Evolutionary conservation across 345 rosid genomes (phyloP), one percentile per base, ranked within the genome.

Genomic region (Diplotaxis tenuifolia): DNA sequence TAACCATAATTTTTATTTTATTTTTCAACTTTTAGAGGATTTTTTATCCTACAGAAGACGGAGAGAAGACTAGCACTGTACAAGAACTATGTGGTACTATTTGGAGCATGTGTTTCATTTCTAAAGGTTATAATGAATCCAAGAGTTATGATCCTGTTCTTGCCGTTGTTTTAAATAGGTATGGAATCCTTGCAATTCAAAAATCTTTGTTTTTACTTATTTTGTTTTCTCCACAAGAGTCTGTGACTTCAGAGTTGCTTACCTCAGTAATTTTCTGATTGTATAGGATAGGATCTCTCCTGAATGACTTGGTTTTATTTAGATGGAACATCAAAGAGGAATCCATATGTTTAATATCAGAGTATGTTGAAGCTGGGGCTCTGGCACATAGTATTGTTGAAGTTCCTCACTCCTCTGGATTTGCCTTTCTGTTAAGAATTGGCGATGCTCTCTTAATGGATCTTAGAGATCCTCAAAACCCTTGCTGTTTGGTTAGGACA

Each of bases 101-200:
- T 77, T 95, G 99, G 99, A 88, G 98, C 89, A 88, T 95, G 91
- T 90, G 98, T 84, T 95, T 95, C 82, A 84, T 95, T 76, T 87
- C 98, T 67, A 81, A 73, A 60, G 75, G 76, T 73, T 66, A 76
- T 70, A 65, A 56, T 80, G 86, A 82, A 47, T 72, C 86, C 81
- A 83, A 84, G 83, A 91, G 84, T 76, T 85, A 84, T 58, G 87
- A 78, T 84, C 89, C 98, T 57, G 83, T 92, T 71, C 83, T 95
- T 76, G 99, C 99, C 81, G 67, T 95, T 81, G 75, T 95, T 81
- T 71, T 87, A 72, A 90, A 86, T 85, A 92, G 99, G 99, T 95
- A 90, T 70, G 84, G 31, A 47, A 50, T 42, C 67, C 76, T 72
- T 71, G 66, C 71, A 68, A 67, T 47, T 75, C 53, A 59, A 73